phyloP scores from a whole-genome alignment of 306 rosid species.

The Begonia masoniana region DNA sequence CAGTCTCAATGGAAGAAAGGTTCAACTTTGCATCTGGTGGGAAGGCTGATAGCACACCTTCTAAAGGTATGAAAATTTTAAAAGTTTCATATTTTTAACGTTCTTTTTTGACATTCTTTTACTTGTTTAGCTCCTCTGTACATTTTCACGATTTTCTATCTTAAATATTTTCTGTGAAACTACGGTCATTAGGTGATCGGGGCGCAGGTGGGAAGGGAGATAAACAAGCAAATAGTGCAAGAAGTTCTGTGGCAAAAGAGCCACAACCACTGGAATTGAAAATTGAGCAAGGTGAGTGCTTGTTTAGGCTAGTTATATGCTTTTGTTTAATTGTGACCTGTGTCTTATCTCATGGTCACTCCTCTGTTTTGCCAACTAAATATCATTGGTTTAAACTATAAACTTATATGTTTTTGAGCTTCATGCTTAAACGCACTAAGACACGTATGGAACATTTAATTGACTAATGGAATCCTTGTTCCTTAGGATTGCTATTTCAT shows the following conservation, averaged over 20 bases:
- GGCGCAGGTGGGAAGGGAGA: constrained; percentile 27
- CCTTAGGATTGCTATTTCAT: too few species aligned
- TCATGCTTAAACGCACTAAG: too few species aligned
- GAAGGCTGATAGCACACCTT: constrained; percentile 5
- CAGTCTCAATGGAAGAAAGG: constrained; percentile 21
- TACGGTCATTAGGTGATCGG: constrained; percentile 20
- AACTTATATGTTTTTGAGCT: too few species aligned
- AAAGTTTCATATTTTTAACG: too few species aligned
- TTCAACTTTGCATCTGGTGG: constrained; percentile 10
- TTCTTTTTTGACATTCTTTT: too few species aligned
- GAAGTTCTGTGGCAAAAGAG: constrained; percentile 26
- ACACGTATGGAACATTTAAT: too few species aligned
- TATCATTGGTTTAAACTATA: too few species aligned
- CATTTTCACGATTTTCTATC: too few species aligned
- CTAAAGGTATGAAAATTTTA: constrained; percentile 4
- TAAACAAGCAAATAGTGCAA: constrained; percentile 30
- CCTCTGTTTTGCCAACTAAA: too few species aligned
- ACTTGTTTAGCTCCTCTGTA: too few species aligned
- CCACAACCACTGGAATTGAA: constrained; percentile 34
- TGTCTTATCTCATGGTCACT: too few species aligned
- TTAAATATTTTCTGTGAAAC: background rate
- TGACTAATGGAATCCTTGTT: too few species aligned
- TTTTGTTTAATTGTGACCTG: constrained; percentile 4
- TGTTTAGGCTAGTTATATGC: constrained; percentile 11
- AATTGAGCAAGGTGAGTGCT: constrained; percentile 47